phyloP scores from a whole-genome alignment of 2,329 filamentous ascomycete species.

The Aspergillus amoenus region DNA sequence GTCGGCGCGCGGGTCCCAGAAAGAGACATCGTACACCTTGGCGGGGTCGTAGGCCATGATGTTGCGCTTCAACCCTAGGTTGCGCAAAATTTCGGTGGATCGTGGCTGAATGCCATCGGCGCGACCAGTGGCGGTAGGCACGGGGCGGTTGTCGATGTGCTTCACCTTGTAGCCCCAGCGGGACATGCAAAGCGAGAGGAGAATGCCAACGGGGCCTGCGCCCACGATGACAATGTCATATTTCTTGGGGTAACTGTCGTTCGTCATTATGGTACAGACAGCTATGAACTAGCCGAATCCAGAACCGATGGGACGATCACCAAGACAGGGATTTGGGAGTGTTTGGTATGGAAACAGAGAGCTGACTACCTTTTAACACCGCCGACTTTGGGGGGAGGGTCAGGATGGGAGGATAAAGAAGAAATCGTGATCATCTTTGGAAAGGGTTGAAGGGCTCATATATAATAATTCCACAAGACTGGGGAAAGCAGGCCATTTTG shows the following conservation, averaged over 20 bases:
- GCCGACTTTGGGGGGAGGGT: background rate
- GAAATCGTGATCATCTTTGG: background rate
- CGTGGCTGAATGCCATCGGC: conserved; percentile 91
- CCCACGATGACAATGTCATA: conserved; percentile 80
- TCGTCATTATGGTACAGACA: conserved; percentile 9
- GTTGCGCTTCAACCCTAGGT: conserved; percentile 83
- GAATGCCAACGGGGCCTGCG: conserved; percentile 82
- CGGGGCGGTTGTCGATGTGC: conserved; percentile 86
- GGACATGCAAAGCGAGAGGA: conserved; percentile 82
- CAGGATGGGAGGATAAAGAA: background rate
- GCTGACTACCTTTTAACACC: background rate
- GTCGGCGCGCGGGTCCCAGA: conserved; percentile 59
- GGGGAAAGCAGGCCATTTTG: conserved; percentile 20
- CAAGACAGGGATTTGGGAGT: background rate
- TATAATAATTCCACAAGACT: conserved; percentile 25
- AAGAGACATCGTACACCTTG: conserved; percentile 73
- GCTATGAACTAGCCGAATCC: background rate
- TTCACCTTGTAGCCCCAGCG: conserved; percentile 95
- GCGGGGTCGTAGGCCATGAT: conserved; percentile 88
- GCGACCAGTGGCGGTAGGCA: conserved; percentile 80
- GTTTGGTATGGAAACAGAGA: background rate
- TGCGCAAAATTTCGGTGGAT: conserved; percentile 80
- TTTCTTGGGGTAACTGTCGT: conserved; percentile 38
- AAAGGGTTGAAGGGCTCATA: conserved; percentile 22
- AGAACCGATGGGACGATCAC: background rate